These are phyloP conservation scores for Pythium phragmitis DNA, from an alignment of 352 stramenopile species.

Conservation along the genomic window DNA sequence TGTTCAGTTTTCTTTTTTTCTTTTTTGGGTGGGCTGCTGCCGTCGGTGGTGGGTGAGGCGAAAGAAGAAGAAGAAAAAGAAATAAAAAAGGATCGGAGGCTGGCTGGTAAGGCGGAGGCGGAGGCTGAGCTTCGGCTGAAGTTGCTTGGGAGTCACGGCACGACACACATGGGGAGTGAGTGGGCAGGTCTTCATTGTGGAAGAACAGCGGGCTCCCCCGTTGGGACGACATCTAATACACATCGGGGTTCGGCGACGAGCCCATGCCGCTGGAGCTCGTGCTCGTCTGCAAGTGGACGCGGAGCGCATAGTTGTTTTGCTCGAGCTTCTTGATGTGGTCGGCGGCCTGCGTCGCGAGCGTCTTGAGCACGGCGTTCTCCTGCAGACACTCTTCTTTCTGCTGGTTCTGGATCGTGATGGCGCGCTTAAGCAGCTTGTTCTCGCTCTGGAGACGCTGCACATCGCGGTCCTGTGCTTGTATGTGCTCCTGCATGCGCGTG, in stretches of 20 bases:
- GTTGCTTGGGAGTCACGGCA: conserved; percentile 1
- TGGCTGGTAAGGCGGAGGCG: too few relatives aligned
- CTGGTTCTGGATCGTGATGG: conserved; percentile 85
- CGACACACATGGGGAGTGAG: neutral
- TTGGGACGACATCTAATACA: conserved; percentile 45
- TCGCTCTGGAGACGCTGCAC: conserved; percentile 66
- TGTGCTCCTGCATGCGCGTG: conserved; percentile 39
- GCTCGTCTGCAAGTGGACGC: conserved; percentile 84
- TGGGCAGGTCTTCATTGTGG: neutral
- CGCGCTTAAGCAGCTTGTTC: conserved; percentile 84
- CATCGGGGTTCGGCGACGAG: conserved; percentile 51
- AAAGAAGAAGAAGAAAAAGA: too few relatives aligned
- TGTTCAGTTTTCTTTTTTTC: conserved; percentile 3
- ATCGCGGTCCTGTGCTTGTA: conserved; percentile 49
- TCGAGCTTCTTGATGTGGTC: conserved; percentile 87
- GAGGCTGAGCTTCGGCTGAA: too few relatives aligned
- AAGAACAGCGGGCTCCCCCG: neutral
- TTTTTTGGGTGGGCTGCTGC: too few relatives aligned
- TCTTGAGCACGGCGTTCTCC: conserved; percentile 75
- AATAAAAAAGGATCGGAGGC: too few relatives aligned
- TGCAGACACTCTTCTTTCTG: conserved; percentile 81
- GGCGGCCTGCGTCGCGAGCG: conserved; percentile 68
- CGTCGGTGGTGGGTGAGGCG: too few relatives aligned
- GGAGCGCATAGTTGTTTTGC: conserved; percentile 85
- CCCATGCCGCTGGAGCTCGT: conserved; percentile 35